Conservation (phyloP, 2,329 filamentous ascomycete genomes). For the Penicillium sp. region DNA sequence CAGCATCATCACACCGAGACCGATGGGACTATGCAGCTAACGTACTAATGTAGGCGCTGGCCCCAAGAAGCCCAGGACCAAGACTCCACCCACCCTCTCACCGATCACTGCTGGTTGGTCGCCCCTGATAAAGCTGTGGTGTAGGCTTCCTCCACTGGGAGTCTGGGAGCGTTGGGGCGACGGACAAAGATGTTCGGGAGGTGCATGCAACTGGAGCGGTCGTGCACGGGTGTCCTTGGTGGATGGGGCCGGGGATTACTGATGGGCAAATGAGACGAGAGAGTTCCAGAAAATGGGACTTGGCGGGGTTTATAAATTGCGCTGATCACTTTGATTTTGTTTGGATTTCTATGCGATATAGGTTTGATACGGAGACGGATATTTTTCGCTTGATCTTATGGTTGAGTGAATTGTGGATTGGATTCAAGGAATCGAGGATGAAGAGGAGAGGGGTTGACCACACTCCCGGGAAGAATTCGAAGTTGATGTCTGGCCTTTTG, state of each 20-base stretch:
- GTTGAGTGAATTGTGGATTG: background rate
- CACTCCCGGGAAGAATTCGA: background rate
- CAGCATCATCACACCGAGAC: conserved; percentile 11
- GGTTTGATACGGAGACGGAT: background rate
- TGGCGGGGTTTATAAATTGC: background rate
- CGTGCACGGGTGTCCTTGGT: conserved; percentile 4
- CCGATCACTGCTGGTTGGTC: conserved; percentile 22
- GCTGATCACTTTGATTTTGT: background rate
- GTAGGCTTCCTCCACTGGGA: conserved; percentile 13
- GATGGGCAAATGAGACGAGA: conserved; percentile 16
- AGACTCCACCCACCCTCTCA: conserved; percentile 13
- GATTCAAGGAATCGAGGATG: background rate
- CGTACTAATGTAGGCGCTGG: conserved; percentile 5
- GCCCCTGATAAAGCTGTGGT: conserved; percentile 18
- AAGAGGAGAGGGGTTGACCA: background rate
- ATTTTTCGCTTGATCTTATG: background rate
- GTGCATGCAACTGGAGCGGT: conserved; percentile 5
- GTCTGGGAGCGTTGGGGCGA: background rate
- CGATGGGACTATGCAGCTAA: conserved; percentile 15
- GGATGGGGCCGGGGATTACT: conserved; percentile 23
- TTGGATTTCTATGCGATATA: too few relatives aligned
- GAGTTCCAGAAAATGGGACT: background rate
- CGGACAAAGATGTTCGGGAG: conserved; percentile 14
- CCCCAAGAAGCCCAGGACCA: conserved; percentile 2
- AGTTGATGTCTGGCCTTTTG: background rate